phyloP scores from a whole-genome alignment of 768 basidiomycete species.

The Lentinula edodes region DNA sequence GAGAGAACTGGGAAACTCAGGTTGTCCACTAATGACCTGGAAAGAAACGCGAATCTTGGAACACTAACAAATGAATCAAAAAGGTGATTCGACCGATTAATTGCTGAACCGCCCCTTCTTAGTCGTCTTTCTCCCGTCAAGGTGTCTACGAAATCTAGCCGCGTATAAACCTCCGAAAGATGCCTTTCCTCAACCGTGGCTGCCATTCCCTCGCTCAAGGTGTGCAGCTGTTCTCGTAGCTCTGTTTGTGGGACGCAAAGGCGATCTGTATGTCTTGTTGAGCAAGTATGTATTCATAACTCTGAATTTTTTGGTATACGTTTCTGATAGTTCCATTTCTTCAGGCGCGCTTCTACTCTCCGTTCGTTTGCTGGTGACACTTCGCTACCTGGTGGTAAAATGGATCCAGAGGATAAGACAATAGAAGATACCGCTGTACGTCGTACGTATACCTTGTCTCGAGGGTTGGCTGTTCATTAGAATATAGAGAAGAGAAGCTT shows the following conservation, averaged over 20 bases:
- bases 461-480: neutral
- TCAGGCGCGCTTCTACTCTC: conserved; percentile 68
- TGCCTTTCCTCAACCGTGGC: conserved; percentile 10
- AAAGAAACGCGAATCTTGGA: neutral
- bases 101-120: neutral
- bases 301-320: neutral
- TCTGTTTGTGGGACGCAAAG: conserved; percentile 76
- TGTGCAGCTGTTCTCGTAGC: conserved; percentile 79
- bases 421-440: conserved; percentile 80
- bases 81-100: neutral
- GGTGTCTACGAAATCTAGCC: conserved; percentile 54
- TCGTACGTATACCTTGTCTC: conserved; percentile 4
- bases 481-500: conserved; percentile 78
- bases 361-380: conserved; percentile 84
- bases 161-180: conserved; percentile 38
- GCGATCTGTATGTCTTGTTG: conserved; percentile 83
- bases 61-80: neutral
- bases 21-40: neutral
- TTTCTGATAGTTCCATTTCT: neutral
- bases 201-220: conserved; percentile 49
- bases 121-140: conserved; percentile 13
- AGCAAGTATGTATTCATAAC: conserved; percentile 52
- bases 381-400: conserved; percentile 80
- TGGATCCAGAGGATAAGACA: conserved; percentile 60
- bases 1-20: neutral